Conservation (phyloP, 2,329 filamentous ascomycete species). For the Fusarium abutilonis region DNA sequence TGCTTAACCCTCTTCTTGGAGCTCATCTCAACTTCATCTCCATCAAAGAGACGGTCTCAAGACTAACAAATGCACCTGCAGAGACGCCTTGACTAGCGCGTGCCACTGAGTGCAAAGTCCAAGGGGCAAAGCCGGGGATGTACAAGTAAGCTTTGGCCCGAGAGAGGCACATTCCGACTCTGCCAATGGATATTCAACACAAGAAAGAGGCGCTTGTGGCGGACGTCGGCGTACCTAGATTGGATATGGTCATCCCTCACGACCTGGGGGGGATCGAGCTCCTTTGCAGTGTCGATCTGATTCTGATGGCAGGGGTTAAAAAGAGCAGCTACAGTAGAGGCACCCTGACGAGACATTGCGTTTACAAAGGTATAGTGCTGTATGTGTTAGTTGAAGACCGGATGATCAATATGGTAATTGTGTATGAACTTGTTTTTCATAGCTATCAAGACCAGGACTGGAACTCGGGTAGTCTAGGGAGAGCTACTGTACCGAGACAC, state of each 20-base stretch:
- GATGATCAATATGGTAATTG: neutral
- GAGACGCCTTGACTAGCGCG: slow-evolving; percentile 30
- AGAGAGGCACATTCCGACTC: slow-evolving; percentile 6
- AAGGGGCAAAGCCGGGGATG: slow-evolving; percentile 24
- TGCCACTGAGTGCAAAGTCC: slow-evolving; percentile 22
- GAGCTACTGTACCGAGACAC: slow-evolving; percentile 20
- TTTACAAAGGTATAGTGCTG: slow-evolving; percentile 2
- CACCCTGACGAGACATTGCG: slow-evolving; percentile 18
- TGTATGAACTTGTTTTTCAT: neutral
- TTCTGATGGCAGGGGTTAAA: slow-evolving; percentile 12
- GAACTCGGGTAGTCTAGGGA: slow-evolving; percentile 16
- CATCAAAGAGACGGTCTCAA: slow-evolving; percentile 24
- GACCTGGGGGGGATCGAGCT: slow-evolving; percentile 21
- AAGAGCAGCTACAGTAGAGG: neutral
- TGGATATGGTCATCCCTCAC: slow-evolving; percentile 17
- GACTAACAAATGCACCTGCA: slow-evolving; percentile 36
- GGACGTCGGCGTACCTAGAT: slow-evolving; percentile 17
- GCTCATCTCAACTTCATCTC: slow-evolving; percentile 19
- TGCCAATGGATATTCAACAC: slow-evolving; percentile 17
- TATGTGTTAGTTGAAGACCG: too few species aligned
- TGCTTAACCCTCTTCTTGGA: slow-evolving; percentile 16
- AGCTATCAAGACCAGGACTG: slow-evolving; percentile 5
- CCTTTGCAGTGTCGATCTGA: slow-evolving; percentile 36
- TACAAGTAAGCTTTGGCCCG: slow-evolving; percentile 5
- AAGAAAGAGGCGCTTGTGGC: slow-evolving; percentile 41